Base-by-base conservation (phyloP, 495 filamentous ascomycete genomes). In the Entonaema liquescens region DNA sequence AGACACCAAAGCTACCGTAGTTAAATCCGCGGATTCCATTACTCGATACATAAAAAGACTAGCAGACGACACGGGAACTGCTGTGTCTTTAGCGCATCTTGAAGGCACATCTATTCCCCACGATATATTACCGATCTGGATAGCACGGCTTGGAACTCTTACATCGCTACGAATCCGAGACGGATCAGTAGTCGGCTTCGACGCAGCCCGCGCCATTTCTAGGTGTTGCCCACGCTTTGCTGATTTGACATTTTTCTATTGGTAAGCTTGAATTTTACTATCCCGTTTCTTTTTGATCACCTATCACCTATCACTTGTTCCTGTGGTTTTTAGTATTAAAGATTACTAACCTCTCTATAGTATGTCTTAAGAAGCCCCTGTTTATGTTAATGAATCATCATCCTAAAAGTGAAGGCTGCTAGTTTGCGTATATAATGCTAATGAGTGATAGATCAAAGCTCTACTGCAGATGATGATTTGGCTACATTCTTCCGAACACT, bases 191-290 rank as follows among this genome's bases (percentile, higher is more conserved):
- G 82, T 94, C 0, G 82, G 78, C 49, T 78, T 82, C 36, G 83
- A 85, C 42, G 80, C 82, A 6, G 84, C 84, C 13, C 74, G 75
- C 8, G 80, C 85, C n/a, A 84, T 94, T 31, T 75, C 79, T 15
- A 66, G 81, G 38, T 79, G 86, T 71, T 94, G 91, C 64, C 87
- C 85, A 2, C 71, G 83, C 9, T 91, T 94, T 70, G 81, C 85
- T 44, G 80, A 85, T 31, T 72, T 94, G 19, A 84, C 80, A 21
- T 87, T 90, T 57, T 90, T 82, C 62, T 76, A 68, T 44, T 81
- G 70, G 68, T 71, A 66, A 12, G 61, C 59, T 13, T 42, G 5
- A 11, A 17, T 13, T 17, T 15, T 13, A 29, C 47, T 19, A 1
- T 31, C 1, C 7, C 2, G 3, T 44, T 47, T 47, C 42, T 23